A percentile compares a stretch with the other conserved stretches of the same genome.
These are phyloP conservation scores for Pseudomicrostroma phylloplanum DNA, from an alignment of 1,284 basidiomycete genomes.

Conservation along the genomic window DNA sequence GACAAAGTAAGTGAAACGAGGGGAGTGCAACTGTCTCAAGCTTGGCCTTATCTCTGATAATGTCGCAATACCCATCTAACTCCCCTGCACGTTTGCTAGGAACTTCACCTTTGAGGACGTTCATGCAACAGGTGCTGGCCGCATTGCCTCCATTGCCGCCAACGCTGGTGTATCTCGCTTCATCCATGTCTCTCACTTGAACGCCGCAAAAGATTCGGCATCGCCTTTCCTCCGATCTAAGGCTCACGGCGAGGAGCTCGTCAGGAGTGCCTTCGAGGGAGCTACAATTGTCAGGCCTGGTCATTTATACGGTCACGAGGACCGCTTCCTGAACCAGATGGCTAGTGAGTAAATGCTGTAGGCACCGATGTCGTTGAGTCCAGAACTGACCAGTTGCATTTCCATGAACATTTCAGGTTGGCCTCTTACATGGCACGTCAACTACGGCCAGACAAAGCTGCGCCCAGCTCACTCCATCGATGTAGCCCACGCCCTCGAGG, in stretches of 20 bases:
- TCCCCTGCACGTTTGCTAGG: slow-evolving; percentile 54
- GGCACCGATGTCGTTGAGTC: neutral
- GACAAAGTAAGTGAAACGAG: slow-evolving; percentile 64
- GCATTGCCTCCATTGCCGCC: slow-evolving; percentile 72
- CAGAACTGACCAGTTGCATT: neutral
- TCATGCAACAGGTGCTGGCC: slow-evolving; percentile 63
- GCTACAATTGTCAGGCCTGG: slow-evolving; percentile 86
- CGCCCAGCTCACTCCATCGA: slow-evolving; percentile 90
- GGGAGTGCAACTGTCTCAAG: neutral
- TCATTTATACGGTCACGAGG: slow-evolving; percentile 84
- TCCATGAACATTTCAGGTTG: slow-evolving; percentile 58
- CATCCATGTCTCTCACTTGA: slow-evolving; percentile 91
- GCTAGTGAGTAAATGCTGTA: slow-evolving; percentile 59
- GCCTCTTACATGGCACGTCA: slow-evolving; percentile 92
- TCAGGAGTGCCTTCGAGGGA: slow-evolving; percentile 73
- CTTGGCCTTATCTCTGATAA: neutral
- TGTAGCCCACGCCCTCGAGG: slow-evolving; percentile 82
- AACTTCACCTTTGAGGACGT: slow-evolving; percentile 77
- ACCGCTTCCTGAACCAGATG: slow-evolving; percentile 87
- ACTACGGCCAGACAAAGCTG: slow-evolving; percentile 75
- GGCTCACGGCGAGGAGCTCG: slow-evolving; percentile 80
- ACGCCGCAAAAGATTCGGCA: slow-evolving; percentile 71
- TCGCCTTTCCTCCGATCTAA: slow-evolving; percentile 85
- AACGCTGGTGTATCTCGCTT: slow-evolving; percentile 74
- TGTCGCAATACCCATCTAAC: neutral